Base-by-base conservation (phyloP, 1,139 yeast genomes). In the Pneumocystis wakefieldiae region DNA sequence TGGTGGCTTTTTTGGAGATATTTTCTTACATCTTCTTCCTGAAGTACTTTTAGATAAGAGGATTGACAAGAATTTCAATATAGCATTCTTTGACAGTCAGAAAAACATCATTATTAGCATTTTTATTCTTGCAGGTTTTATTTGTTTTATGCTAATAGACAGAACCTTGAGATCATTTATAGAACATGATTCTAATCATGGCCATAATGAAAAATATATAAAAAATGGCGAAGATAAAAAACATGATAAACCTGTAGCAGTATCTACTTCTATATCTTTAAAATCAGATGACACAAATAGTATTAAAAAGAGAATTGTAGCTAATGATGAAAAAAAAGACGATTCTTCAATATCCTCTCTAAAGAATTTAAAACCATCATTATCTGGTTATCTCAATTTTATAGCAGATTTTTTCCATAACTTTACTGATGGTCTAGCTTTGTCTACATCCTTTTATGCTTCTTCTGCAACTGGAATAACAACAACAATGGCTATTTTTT, bases 1-100 rank as follows among this genome's bases (percentile, higher is more conserved):
- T 60, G 91, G 91, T 59, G 86, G 88, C 1, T 73, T 85, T 48
- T 73, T 85, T 41, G 90, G 90, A 58, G 89, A 84, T 70, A 82
- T 84, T 4, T 83, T 85, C 66, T 70, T 84, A 63, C 89, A 85
- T 71, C 70, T 85, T 65, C 71, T 85, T 59, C 90, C 90, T 2
- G 86, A 84, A 70, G 79, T 82, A 1, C 81, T 80, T 68, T 76
- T 81, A 7, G 83, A 83, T 17, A 83, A 81, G 65, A 74, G 75
- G 10, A 73, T 76, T 59, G 80, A 76, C 62, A 76, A 74, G 59
- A 71, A 68, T 1, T 76, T 76, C 14, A 70, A 77, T 28, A 76
- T 81, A 66, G 77, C 79, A 1, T 66, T 79, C 38, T 81, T 80
- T 60, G 84, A 81, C 67, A 81, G 77, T 64, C 74, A 74, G 64